Conservation (phyloP, 192 early-diverging fungal genomes). For the Spinellus fusiger region DNA sequence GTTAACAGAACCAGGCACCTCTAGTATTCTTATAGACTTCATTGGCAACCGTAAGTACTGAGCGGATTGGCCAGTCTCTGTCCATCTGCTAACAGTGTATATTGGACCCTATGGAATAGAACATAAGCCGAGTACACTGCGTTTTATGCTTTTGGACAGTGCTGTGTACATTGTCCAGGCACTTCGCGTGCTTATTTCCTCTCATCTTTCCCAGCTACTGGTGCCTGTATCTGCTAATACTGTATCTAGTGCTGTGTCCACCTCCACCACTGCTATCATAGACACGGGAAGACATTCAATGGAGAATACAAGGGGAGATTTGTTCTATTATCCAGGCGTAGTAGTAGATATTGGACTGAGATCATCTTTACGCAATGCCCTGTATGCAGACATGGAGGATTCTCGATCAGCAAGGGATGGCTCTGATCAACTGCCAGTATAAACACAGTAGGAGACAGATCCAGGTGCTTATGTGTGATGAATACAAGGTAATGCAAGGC, state of each 20-base stretch:
- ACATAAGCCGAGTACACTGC: slow-evolving; percentile 10
- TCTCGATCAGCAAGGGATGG: slow-evolving; percentile 14
- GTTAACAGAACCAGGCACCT: slow-evolving; percentile 10
- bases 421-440: slow-evolving; percentile 11
- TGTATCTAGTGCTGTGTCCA: too few species aligned
- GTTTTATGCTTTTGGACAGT: slow-evolving; percentile 17
- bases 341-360: slow-evolving; percentile 24
- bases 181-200: slow-evolving; percentile 24
- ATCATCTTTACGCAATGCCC: slow-evolving; percentile 18
- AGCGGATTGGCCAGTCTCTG: too few species aligned
- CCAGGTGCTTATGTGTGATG: too few species aligned
- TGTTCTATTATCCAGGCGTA: slow-evolving; percentile 18
- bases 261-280: too few species aligned
- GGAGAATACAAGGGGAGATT: too few species aligned
- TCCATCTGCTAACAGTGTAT: too few species aligned
- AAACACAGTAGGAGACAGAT: too few species aligned
- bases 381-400: slow-evolving; percentile 29
- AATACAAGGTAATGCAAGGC: too few species aligned
- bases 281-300: too few species aligned
- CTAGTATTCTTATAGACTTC: slow-evolving; percentile 28
- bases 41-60: slow-evolving; percentile 29
- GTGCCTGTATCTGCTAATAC: background rate
- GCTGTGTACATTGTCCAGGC: slow-evolving; percentile 22
- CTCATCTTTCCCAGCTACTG: slow-evolving; percentile 15
- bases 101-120: background rate